Evolutionary conservation across 129 eudicot genomes (phyloP), one percentile per base, ranked within the genome.

Genomic region (Mikania micrantha): DNA sequence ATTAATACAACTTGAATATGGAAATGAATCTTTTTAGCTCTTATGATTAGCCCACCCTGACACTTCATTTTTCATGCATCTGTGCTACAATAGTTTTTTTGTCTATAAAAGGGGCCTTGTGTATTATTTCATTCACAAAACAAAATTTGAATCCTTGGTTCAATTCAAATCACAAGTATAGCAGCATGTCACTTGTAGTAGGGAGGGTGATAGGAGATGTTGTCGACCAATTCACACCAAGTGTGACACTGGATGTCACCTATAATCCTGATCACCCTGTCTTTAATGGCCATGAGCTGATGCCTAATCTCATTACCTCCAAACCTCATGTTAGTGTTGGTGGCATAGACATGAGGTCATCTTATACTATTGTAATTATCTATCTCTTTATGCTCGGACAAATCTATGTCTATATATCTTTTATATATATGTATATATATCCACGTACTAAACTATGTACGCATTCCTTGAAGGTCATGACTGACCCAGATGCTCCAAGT

Each of bases 401-500:
- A n/a, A n/a, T n/a, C n/a, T n/a, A n/a, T n/a, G n/a, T n/a, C n/a
- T n/a, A n/a, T n/a, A n/a, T n/a, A n/a, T n/a, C n/a, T n/a, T n/a
- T n/a, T n/a, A n/a, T 34, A 59, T 58, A 21, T 49, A 40, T 2
- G 49, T 66, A 13, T 35, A 32, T 60, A 21, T 35, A 52, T n/a
- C n/a, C n/a, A 12, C 72, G 52, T 68, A 75, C 64, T 68, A 19
- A 57, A 58, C 0, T 61, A 9, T 29, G 22, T 41, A n/a, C 69
- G 21, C 35, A 7, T 39, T 76, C 47, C 35, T 60, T 85, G 70
- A 45, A 91, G 97, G 74, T 91, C 52, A 73, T 91, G 96, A 85
- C 90, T 0, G 97, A 91, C 77, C 97, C 97, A 4, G 97, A 91
- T 85, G 92, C 85, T 77, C 97, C 97, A 28, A 70, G 95, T 79